Evolutionary conservation across 345 rosid genomes (phyloP).

Genomic region (Eutrema heterophyllum): DNA sequence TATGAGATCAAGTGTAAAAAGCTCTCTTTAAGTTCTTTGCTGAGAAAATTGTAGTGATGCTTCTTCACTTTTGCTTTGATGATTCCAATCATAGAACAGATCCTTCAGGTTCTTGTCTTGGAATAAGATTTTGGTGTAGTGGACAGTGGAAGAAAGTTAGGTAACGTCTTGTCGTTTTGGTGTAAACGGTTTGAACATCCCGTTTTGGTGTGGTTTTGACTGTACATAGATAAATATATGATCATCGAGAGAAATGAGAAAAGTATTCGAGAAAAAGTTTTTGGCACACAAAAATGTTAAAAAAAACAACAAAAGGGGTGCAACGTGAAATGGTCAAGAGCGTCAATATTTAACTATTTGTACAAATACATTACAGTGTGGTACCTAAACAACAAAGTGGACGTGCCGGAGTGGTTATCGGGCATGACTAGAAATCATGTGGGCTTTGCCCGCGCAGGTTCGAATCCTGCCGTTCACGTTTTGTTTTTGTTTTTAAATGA

Average conservation of each 20-base stretch:
- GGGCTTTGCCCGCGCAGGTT: conserved; percentile 91
- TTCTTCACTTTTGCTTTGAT: not conserved
- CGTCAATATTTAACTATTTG: no score
- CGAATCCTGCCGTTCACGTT: conserved; percentile 55
- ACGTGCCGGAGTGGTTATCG: conserved; percentile 39
- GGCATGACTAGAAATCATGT: conserved; percentile 94
- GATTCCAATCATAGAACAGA: not conserved
- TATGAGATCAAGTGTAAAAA: conserved; percentile 4
- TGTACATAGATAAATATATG: not conserved
- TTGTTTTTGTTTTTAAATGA: not conserved
- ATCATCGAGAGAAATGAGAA: not conserved
- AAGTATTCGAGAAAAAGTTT: not conserved
- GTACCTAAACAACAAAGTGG: not conserved
- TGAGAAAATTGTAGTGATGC: not conserved
- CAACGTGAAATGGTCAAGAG: no score
- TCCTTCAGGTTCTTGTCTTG: not conserved
- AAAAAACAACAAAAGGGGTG: no score
- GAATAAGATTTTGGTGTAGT: not conserved
- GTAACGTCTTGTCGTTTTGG: not conserved
- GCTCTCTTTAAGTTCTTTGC: not conserved
- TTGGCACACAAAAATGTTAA: not conserved
- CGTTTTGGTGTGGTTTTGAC: not conserved
- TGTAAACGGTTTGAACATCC: not conserved
- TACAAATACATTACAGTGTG: no score
- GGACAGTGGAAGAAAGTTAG: not conserved